Percentiles rank a stretch among this genome's conserved stretches.
Conservation (phyloP, 1,139 yeast species). For the Blastobotrys apis region DNA sequence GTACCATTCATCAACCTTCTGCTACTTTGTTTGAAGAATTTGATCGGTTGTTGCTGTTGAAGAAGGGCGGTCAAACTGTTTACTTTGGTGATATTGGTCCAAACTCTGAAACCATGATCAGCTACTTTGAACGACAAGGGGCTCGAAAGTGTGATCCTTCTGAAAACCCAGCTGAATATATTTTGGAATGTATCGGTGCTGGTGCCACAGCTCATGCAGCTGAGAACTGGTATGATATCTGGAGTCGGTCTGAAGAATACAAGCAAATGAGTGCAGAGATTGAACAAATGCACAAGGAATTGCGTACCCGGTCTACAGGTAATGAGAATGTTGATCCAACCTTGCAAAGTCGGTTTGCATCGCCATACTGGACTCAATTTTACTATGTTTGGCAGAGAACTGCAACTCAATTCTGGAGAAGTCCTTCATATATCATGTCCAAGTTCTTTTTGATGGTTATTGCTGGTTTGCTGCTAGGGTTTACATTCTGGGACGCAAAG, state of each 20-base stretch:
- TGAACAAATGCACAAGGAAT: neutral
- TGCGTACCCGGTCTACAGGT: conserved; percentile 31
- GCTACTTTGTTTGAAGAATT: conserved; percentile 69
- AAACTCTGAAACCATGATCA: conserved; percentile 51
- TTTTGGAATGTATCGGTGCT: conserved; percentile 70
- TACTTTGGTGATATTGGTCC: conserved; percentile 74
- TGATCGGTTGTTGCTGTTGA: conserved; percentile 64
- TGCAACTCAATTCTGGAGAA: conserved; percentile 39
- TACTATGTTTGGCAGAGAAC: conserved; percentile 36
- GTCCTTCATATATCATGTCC: conserved; percentile 38
- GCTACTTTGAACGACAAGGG: conserved; percentile 67
- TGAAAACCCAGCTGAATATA: conserved; percentile 78
- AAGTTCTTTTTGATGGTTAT: conserved; percentile 26
- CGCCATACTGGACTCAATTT: conserved; percentile 35
- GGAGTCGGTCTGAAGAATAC: conserved; percentile 55
- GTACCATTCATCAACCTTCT: conserved; percentile 79
- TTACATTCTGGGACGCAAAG: conserved; percentile 51
- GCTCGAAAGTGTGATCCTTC: conserved; percentile 55
- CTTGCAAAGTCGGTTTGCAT: conserved; percentile 27
- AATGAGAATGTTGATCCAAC: conserved; percentile 26
- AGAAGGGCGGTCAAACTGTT: conserved; percentile 69
- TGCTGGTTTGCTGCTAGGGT: conserved; percentile 51
- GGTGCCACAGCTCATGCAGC: conserved; percentile 65
- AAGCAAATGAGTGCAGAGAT: conserved; percentile 24
- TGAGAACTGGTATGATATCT: conserved; percentile 58